These are phyloP conservation scores for Nicotiana knightiana DNA, from an alignment of 257 asterid genomes.

Conservation along the genomic window DNA sequence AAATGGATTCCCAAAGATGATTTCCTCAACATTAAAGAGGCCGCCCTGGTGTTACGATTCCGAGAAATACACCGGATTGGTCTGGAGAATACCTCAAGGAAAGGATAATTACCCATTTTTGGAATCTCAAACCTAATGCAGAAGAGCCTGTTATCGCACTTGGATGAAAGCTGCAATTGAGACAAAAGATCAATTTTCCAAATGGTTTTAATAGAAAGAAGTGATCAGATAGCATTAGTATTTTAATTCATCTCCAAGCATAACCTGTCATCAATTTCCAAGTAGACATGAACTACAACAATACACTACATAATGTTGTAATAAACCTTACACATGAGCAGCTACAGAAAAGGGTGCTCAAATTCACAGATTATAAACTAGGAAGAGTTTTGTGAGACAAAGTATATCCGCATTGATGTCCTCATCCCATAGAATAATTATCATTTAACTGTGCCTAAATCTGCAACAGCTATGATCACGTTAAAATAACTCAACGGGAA, in stretches of 20 bases:
- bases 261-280: background rate
- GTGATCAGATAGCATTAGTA: background rate
- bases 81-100: slow-evolving; percentile 44
- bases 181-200: slow-evolving; percentile 10
- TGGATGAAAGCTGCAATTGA: slow-evolving; percentile 72
- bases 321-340: background rate
- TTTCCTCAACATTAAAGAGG: slow-evolving; percentile 43
- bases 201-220: background rate
- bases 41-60: slow-evolving; percentile 38
- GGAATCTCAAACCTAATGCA: slow-evolving; percentile 57
- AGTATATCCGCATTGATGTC: background rate
- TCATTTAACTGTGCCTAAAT: background rate
- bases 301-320: background rate
- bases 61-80: slow-evolving; percentile 86
- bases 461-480: background rate
- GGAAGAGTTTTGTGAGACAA: background rate
- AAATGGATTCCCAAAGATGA: slow-evolving; percentile 35
- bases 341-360: background rate
- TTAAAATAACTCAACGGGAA: background rate
- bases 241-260: background rate
- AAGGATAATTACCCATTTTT: slow-evolving; percentile 48
- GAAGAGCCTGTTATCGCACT: slow-evolving; percentile 79
- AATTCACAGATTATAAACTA: slow-evolving; percentile 1
- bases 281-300: background rate
- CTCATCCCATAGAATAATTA: background rate